phyloP scores from a whole-genome alignment of 441 rosid genomes.

The Erodium texanum region DNA sequence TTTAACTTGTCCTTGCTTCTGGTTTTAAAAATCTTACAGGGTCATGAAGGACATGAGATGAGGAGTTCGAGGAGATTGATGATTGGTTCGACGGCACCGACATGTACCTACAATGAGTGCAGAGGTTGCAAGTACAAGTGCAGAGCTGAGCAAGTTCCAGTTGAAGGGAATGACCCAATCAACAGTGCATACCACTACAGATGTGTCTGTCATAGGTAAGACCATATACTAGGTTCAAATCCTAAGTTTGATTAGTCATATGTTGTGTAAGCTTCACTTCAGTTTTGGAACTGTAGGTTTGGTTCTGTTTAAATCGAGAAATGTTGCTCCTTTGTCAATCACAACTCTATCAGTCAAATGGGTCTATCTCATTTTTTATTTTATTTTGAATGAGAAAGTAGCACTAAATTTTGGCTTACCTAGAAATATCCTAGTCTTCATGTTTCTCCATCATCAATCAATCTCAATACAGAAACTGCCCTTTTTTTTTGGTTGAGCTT shows the following conservation, averaged over 20 bases:
- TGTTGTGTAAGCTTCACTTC: not conserved
- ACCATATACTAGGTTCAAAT: constrained; percentile 5
- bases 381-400: not conserved
- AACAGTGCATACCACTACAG: constrained; percentile 46
- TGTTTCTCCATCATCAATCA: too few species aligned
- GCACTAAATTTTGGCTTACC: too few species aligned
- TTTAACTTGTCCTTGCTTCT: not conserved
- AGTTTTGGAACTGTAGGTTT: not conserved
- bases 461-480: too few species aligned
- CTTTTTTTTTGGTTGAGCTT: too few species aligned
- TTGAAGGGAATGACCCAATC: constrained; percentile 87
- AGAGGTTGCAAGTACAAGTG: constrained; percentile 87
- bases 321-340: not conserved
- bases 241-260: not conserved
- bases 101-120: constrained; percentile 85
- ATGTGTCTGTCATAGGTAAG: constrained; percentile 79
- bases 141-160: constrained; percentile 93
- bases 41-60: constrained; percentile 15
- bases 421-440: too few species aligned
- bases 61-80: constrained; percentile 49
- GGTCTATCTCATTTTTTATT: not conserved
- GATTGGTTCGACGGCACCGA: constrained; percentile 92
- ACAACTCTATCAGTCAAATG: not conserved
- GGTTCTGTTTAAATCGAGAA: not conserved
- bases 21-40: constrained; percentile 12